Base-by-base conservation (phyloP, 768 basidiomycete genomes). In the Paxillus ammoniavirescens region DNA sequence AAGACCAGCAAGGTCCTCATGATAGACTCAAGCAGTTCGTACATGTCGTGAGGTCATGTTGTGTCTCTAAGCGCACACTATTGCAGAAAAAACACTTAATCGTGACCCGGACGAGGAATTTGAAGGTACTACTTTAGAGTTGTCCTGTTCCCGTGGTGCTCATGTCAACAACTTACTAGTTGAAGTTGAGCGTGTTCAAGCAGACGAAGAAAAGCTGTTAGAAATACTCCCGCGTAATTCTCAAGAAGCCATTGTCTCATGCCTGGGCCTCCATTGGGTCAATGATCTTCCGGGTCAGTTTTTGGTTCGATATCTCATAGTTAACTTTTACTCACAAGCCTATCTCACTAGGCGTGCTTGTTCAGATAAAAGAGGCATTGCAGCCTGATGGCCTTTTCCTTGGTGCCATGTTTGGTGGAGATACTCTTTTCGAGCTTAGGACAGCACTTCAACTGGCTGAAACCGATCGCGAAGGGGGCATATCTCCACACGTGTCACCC, bases 401-500 rank as follows among this genome's bases (percentile, higher is more conserved):
- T 15, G 95, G 88, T 13, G 93, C 95, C 14, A 87, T 98, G 77
- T 83, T 98, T 52, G 97, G 97, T 14, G 95, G 97, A 2, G 97
- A 98, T 55, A 95, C 94, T 0, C 75, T 99, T 5, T 99, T 98
- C 64, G 97, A 99, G 72, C 76, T 99, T 2, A 92, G 96, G 61
- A 95, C 97, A 36, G 81, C 95, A 4, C 77, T 99, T 26, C 97
- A 98, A 64, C 79, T 99, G 0, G 96, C 97, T 8, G 91, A 98
- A 74, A 75, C 87, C 18, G 96, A 99, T 63, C 83, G 94, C 8
- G 88, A 96, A 69, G 97, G 97, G 7, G 97, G 97, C 1, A 89
- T 99, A 50, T 94, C 94, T n/a, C 94, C 95, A 6, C 89, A 93
- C 53, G 72, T 99, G 35, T 98, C 96, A 1, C 97, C 97, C 1